Evolutionary conservation across 345 rosid species (phyloP), one percentile per base, ranked within the genome.

Genomic region (Garcia nutans): DNA sequence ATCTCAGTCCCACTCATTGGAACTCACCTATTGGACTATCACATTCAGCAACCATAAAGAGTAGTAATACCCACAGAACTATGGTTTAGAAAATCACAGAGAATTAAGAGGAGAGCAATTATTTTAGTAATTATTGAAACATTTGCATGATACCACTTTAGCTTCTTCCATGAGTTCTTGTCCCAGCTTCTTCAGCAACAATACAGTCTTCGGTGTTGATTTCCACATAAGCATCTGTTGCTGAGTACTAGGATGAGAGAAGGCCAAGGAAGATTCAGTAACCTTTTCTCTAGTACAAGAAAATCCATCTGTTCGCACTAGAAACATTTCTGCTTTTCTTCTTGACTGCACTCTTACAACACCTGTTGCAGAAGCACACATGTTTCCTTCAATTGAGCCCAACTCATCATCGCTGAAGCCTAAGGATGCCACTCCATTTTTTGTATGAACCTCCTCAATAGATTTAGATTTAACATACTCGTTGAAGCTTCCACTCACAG

Each of bases 191-290:
- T 95, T 95, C 85, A 95, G 82, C 80, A 95, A 79, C 58, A 95
- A 82, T 20, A 87, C 97, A 50, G 99, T 95, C 84, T 86, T 95
- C 58, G 99, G 99, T 20, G 89, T 87, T 73, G 97, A 77, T 85
- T 95, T 95, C 99, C 99, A 95, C 89, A 95, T 89, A 79, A 95
- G 98, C 99, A 95, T 95, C 90, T 93, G 98, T 73, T 95, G 99
- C 85, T 93, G 99, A 54, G 99, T 95, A 81, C 99, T 95, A 37
- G 99, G 99, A 84, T 95, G 99, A 73, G 97, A 89, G 85, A 95
- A 95, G 58, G 99, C 98, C 89, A 93, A 83, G 60, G 98, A 93
- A 61, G 97, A 87, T 83, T 93, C 99, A 50, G 98, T 95, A 50
- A 93, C 99, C 78, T 91, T 93, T 85, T 95, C 99, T 82, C 98